Evolutionary conservation across 2,329 filamentous ascomycete genomes (phyloP), one percentile per base, ranked within the genome.

Genomic region (Akanthomyces muscarius): DNA sequence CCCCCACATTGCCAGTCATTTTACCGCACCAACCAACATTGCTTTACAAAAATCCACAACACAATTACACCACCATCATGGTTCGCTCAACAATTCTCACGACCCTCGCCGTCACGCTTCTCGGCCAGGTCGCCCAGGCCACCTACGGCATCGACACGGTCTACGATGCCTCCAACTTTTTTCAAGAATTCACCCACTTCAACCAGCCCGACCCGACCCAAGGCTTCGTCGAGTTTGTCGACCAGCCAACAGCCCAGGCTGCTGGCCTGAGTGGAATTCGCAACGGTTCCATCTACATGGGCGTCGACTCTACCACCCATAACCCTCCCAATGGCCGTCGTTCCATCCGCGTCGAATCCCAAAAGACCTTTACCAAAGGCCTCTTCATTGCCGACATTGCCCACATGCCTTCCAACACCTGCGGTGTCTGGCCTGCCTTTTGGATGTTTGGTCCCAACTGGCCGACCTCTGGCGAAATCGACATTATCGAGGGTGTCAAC

Each of bases 401-500:
- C 11, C 90, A 93, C 73, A 92, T 92, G 86, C 90, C 90, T n/a
- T 82, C 81, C 23, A 85, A 84, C 48, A 77, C 80, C 65, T 92
- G 90, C 70, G 90, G 89, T 41, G 83, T 86, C 16, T 94, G 90
- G 90, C 89, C 90, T 1, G 90, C 90, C 16, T 89, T 89, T 73
- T 90, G 84, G 84, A 80, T 78, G 58, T 81, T 91, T 41, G 89
- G 89, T 18, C 78, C 81, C n/a, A 75, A 83, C 70, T 93, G 90
- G 90, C 90, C 90, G 1, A 73, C 72, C 48, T 78, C 80, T 8
- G 90, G 90, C 53, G 90, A 93, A 76, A 90, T 94, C 69, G 90
- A 94, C 73, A 89, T 93, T 69, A 85, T 93, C 68, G 90, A 93
- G 77, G 89, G 89, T 44, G 88, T 92, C 68, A 90, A 91, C 76